A percentile compares a stretch with the other conserved stretches of the same genome.
phyloP scores from a whole-genome alignment of 1,139 yeast genomes.

The Yamadazyma diddensiae region DNA sequence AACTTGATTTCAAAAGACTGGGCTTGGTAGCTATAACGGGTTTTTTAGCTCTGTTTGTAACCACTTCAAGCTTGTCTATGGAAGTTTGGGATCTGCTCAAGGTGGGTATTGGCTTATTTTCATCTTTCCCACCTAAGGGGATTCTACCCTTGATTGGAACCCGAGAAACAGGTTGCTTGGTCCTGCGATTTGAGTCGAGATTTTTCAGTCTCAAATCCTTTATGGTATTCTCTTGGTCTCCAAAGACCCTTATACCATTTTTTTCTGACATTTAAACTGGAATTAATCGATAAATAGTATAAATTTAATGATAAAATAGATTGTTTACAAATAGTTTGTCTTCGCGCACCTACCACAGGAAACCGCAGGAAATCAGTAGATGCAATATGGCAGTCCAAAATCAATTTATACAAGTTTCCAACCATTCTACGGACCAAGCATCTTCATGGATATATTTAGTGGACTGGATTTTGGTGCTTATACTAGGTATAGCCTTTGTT shows the following conservation, averaged over 20 bases:
- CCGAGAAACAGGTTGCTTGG: conserved; percentile 2
- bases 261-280: too few species aligned
- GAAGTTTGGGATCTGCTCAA: conserved; percentile 36
- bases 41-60: conserved; percentile 2
- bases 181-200: conserved; percentile 1
- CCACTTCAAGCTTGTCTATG: conserved; percentile 11
- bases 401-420: conserved; percentile 15
- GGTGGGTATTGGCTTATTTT: conserved; percentile 28
- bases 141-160: conserved; percentile 22
- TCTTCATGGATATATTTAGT: conserved; percentile 71
- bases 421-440: conserved; percentile 15
- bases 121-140: conserved; percentile 52
- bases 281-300: too few species aligned
- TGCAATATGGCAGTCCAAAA: conserved; percentile 14
- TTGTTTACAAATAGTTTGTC: too few species aligned
- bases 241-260: background rate
- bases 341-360: too few species aligned
- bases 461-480: conserved; percentile 73
- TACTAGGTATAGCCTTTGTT: conserved; percentile 60
- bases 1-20: conserved; percentile 31
- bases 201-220: conserved; percentile 1
- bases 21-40: conserved; percentile 4
- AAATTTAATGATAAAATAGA: too few species aligned
- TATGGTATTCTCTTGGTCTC: conserved; percentile 4
- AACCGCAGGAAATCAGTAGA: too few species aligned